phyloP scores from a whole-genome alignment of 2,329 filamentous ascomycete genomes.

The Fusarium staphyleae region DNA sequence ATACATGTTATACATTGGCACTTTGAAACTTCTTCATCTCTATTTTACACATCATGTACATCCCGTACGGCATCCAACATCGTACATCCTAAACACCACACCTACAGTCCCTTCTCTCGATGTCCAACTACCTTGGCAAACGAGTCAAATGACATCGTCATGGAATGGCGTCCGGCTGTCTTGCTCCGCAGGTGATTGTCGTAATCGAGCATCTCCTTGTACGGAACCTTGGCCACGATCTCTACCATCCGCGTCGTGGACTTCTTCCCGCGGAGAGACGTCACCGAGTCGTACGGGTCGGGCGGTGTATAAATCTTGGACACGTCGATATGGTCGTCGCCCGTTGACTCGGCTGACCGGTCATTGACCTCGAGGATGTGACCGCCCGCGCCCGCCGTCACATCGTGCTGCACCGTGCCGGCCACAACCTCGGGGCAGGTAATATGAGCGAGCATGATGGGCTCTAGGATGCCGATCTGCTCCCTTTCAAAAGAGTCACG shows the following conservation, averaged over 20 bases:
- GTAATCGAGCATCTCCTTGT: slow-evolving; percentile 98
- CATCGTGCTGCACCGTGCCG: slow-evolving; percentile 82
- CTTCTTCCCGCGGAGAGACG: slow-evolving; percentile 62
- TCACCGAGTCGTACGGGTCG: slow-evolving; percentile 75
- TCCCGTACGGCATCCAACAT: background rate
- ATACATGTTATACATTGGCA: slow-evolving; percentile 8
- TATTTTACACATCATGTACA: slow-evolving; percentile 13
- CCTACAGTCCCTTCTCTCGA: slow-evolving; percentile 58
- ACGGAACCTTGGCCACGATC: slow-evolving; percentile 85
- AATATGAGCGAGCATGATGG: slow-evolving; percentile 90
- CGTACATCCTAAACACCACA: background rate
- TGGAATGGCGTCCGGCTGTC: slow-evolving; percentile 78
- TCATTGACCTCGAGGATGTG: slow-evolving; percentile 76
- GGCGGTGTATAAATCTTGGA: slow-evolving; percentile 83
- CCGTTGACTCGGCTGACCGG: slow-evolving; percentile 50
- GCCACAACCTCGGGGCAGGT: slow-evolving; percentile 83
- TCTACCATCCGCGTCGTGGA: slow-evolving; percentile 60
- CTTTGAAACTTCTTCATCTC: background rate
- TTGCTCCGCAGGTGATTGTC: slow-evolving; percentile 86
- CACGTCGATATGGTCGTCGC: slow-evolving; percentile 65
- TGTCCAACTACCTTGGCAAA: slow-evolving; percentile 63
- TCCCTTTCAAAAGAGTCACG: slow-evolving; percentile 63
- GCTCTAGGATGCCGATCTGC: slow-evolving; percentile 79
- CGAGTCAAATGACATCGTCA: slow-evolving; percentile 66
- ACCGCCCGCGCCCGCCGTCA: slow-evolving; percentile 74